Percentiles rank a stretch among this genome's conserved stretches.
Evolutionary conservation across 139 green algal genomes (phyloP).

Genomic region (Haematococcus lacustris): DNA sequence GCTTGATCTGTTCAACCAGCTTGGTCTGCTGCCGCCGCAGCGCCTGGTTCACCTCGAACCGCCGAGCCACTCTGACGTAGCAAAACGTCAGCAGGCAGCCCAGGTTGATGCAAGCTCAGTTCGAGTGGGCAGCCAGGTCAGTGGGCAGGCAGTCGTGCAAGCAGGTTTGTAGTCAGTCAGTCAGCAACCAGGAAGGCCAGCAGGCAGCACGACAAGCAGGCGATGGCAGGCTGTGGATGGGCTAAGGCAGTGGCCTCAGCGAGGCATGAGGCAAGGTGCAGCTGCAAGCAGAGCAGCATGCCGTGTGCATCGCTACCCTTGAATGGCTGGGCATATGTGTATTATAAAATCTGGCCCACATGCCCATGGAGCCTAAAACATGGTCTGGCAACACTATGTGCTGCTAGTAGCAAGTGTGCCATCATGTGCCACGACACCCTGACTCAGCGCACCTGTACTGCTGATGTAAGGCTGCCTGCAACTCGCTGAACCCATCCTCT

Average conservation of each 20-base stretch:
- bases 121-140: neutral
- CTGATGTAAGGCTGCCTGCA: neutral
- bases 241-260: neutral
- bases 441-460: neutral
- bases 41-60: constrained; percentile 12
- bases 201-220: neutral
- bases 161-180: neutral
- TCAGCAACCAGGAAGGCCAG: neutral
- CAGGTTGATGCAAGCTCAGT: no score
- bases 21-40: constrained; percentile 21
- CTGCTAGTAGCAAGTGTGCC: neutral
- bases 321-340: neutral
- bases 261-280: neutral
- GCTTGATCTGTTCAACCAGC: constrained; percentile 21
- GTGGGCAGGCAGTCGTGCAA: neutral
- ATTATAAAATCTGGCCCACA: no score
- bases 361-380: no score
- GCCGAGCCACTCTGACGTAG: neutral
- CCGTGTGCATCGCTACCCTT: neutral
- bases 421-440: neutral
- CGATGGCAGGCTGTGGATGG: neutral
- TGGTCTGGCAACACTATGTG: neutral
- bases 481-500: neutral
- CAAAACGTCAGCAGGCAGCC: no score
- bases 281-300: neutral